Evolutionary conservation across 305 asterid genomes (phyloP).

Genomic region (Rubia balearica): DNA sequence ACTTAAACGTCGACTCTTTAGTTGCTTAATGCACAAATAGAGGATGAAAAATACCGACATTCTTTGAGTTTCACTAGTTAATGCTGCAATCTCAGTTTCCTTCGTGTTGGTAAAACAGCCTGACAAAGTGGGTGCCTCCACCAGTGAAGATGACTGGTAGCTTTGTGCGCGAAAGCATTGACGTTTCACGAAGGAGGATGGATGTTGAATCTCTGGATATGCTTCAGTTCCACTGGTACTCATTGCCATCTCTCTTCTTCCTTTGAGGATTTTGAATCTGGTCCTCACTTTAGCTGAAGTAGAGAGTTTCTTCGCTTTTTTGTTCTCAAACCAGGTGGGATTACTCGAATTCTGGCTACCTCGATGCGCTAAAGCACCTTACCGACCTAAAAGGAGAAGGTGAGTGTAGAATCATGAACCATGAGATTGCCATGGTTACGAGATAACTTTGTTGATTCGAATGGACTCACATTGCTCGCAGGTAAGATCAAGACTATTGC

Average conservation of each 20-base stretch:
- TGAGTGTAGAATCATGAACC: slow-evolving; percentile 24
- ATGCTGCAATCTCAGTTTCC: slow-evolving; percentile 4
- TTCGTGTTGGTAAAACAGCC: slow-evolving; percentile 39
- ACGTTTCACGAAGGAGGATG: slow-evolving; percentile 82
- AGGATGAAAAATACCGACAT: not conserved
- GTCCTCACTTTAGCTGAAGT: not conserved
- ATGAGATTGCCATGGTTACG: not conserved
- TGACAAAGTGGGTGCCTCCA: slow-evolving; percentile 98
- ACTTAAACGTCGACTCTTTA: not conserved
- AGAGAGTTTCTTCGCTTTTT: not conserved
- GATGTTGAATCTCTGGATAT: slow-evolving; percentile 82
- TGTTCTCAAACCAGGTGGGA: slow-evolving; percentile 73
- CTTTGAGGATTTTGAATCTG: not conserved
- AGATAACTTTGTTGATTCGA: slow-evolving; percentile 26
- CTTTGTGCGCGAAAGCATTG: slow-evolving; percentile 65
- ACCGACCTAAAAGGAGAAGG: slow-evolving; percentile 96
- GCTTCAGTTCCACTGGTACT: slow-evolving; percentile 99
- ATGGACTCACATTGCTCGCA: slow-evolving; percentile 30
- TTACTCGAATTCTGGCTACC: slow-evolving; percentile 80
- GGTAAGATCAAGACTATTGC: slow-evolving; percentile 97
- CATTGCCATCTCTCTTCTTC: slow-evolving; percentile 1
- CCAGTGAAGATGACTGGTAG: slow-evolving; percentile 94
- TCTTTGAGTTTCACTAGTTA: not conserved
- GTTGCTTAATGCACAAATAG: not conserved
- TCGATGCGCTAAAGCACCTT: slow-evolving; percentile 92